phyloP scores from a whole-genome alignment of 2,329 filamentous ascomycete genomes.

The Cladosporium colombiae region DNA sequence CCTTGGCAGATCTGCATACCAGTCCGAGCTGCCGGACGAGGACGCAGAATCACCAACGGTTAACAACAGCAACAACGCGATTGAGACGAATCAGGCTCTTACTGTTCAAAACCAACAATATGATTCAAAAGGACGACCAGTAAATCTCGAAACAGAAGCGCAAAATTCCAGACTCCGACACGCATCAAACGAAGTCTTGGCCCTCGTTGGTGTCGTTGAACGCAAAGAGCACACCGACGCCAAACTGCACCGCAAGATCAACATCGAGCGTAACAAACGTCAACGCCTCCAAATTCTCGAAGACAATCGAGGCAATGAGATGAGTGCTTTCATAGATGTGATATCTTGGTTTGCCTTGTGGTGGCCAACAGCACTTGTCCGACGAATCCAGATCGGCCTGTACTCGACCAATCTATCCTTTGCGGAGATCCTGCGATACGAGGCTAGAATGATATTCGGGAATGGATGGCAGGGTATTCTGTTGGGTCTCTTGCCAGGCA shows the following conservation, averaged over 20 bases:
- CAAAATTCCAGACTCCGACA: conserved; percentile 44
- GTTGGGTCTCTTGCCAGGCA: conserved; percentile 24
- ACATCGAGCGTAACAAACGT: conserved; percentile 22
- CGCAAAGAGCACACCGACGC: conserved; percentile 22
- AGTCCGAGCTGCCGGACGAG: conserved; percentile 34
- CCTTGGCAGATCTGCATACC: conserved; percentile 45
- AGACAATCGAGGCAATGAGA: conserved; percentile 28
- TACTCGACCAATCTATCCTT: conserved; percentile 27
- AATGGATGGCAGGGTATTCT: conserved; percentile 22
- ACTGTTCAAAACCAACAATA: conserved; percentile 42
- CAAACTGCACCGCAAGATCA: background rate
- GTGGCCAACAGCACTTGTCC: conserved; percentile 27
- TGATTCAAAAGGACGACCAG: conserved; percentile 47
- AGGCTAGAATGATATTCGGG: conserved; percentile 21
- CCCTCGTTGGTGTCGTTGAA: conserved; percentile 50
- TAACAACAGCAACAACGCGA: background rate
- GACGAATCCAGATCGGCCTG: conserved; percentile 30
- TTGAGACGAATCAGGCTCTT: background rate
- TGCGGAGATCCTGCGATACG: conserved; percentile 22
- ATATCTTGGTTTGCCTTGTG: conserved; percentile 25
- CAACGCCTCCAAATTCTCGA: conserved; percentile 26
- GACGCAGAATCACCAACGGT: background rate
- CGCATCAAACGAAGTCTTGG: conserved; percentile 51
- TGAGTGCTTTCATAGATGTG: conserved; percentile 24
- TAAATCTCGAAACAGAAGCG: conserved; percentile 43